Percentiles rank a stretch among this genome's conserved stretches.
These are phyloP conservation scores for Microascus cirrosus DNA, from an alignment of 2,329 filamentous ascomycete genomes.

Conservation along the genomic window DNA sequence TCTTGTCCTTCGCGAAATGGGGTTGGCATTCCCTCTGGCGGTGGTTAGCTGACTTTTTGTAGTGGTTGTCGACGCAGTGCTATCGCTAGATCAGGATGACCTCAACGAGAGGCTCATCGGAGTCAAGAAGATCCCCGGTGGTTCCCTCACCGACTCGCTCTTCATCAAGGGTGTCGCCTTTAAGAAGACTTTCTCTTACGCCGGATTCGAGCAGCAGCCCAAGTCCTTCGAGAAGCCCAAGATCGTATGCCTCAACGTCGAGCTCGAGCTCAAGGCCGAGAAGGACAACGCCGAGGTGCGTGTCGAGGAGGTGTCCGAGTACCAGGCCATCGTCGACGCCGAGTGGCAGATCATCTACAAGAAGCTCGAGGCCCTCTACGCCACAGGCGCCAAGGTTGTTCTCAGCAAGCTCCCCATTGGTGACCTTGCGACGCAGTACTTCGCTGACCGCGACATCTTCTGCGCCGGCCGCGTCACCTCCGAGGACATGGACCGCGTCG, in stretches of 20 bases:
- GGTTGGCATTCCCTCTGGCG: background rate
- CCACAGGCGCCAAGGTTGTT: slow-evolving; percentile 94
- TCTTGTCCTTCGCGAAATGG: too few species aligned
- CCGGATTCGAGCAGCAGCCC: slow-evolving; percentile 97
- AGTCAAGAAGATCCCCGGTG: slow-evolving; percentile 95
- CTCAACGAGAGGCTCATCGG: slow-evolving; percentile 97
- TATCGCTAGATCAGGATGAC: slow-evolving; percentile 91
- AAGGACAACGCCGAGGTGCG: slow-evolving; percentile 99
- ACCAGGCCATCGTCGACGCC: slow-evolving; percentile 97
- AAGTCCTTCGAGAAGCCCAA: slow-evolving; percentile 91
- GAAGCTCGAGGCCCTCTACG: slow-evolving; percentile 90
- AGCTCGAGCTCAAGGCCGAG: slow-evolving; percentile 95
- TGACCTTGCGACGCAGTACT: slow-evolving; percentile 94
- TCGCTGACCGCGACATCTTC: slow-evolving; percentile 96
- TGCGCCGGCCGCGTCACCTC: slow-evolving; percentile 86
- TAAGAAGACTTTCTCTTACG: slow-evolving; percentile 99
- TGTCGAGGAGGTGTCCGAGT: slow-evolving; percentile 96
- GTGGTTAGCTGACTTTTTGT: background rate
- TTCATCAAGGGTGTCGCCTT: slow-evolving; percentile 98
- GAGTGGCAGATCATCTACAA: slow-evolving; percentile 99
- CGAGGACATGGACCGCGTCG: slow-evolving; percentile 92
- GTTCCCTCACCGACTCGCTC: slow-evolving; percentile 87
- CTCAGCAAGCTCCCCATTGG: slow-evolving; percentile 95
- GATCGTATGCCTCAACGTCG: slow-evolving; percentile 95
- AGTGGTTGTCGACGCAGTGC: slow-evolving; percentile 97